A percentile compares a stretch with the other conserved stretches of the same genome.
Conservation (phyloP, 2,329 filamentous ascomycete species). For the Colletotrichum tropicicola region DNA sequence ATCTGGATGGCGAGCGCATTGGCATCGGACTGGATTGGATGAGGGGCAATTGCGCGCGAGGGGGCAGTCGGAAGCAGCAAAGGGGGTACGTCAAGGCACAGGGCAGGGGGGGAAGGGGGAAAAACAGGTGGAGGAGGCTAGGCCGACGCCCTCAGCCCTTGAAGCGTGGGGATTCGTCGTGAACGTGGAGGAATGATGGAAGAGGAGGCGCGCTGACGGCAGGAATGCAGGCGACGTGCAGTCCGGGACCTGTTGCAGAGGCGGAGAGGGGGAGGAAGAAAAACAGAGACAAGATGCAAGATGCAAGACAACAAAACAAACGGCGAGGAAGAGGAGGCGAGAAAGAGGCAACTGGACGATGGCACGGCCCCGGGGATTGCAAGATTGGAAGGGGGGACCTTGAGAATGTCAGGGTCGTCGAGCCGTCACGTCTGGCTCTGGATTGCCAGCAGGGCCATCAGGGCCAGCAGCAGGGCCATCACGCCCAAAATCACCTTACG, state of each 20-base stretch:
- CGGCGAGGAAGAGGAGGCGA: background rate
- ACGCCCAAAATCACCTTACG: constrained; percentile 4
- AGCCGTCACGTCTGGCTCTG: constrained; percentile 7
- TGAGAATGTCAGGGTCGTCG: constrained; percentile 27
- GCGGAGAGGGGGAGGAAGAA: background rate
- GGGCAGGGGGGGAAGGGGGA: background rate
- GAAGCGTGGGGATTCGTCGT: constrained; percentile 22
- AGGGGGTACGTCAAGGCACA: constrained; percentile 27
- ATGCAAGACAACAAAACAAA: constrained; percentile 21
- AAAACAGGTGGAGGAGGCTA: constrained; percentile 28
- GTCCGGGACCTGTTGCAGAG: background rate
- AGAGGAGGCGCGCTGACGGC: constrained; percentile 26
- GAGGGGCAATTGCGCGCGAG: constrained; percentile 15
- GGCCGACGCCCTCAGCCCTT: constrained; percentile 20
- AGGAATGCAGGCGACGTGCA: constrained; percentile 25
- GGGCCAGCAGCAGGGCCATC: background rate
- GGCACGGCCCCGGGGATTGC: constrained; percentile 9
- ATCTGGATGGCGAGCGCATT: constrained; percentile 22
- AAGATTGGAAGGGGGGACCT: constrained; percentile 27
- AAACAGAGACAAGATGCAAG: constrained; percentile 6
- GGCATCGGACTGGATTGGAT: constrained; percentile 9
- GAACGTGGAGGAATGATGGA: constrained; percentile 27
- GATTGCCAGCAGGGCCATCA: background rate
- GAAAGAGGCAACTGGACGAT: background rate
- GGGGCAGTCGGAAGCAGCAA: background rate